Percentiles rank a stretch among this genome's conserved stretches.
Evolutionary conservation across 139 green algal species (phyloP).

Genomic region (Chlamydomonas sp.): DNA sequence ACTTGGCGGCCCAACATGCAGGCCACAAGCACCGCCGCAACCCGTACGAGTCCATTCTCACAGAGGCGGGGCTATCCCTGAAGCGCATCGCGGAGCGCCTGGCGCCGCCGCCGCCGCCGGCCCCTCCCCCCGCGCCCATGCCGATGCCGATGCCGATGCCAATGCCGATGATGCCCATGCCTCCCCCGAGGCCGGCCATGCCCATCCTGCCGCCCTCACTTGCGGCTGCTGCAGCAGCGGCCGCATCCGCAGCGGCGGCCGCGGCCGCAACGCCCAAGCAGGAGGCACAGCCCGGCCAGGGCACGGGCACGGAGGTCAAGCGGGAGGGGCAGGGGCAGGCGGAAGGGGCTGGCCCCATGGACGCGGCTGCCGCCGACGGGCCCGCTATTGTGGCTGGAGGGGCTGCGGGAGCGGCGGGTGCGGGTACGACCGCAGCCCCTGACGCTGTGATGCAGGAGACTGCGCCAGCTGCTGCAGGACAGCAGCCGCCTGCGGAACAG

Average conservation of each 20-base stretch:
- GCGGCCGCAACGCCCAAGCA: neutral
- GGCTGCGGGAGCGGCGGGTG: too few species aligned
- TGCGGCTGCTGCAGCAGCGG: neutral
- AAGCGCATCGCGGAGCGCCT: slow-evolving; percentile 55
- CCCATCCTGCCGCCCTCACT: neutral
- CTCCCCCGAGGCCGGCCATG: neutral
- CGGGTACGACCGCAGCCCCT: too few species aligned
- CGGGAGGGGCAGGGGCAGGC: too few species aligned
- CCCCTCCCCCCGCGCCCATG: neutral
- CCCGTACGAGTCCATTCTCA: slow-evolving; percentile 87
- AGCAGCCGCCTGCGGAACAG: too few species aligned
- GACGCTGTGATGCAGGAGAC: too few species aligned
- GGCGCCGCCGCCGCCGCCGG: slow-evolving; percentile 13
- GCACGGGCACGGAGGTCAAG: too few species aligned
- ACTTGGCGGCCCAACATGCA: slow-evolving; percentile 46
- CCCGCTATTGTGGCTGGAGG: too few species aligned
- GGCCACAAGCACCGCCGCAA: slow-evolving; percentile 66
- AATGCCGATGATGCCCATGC: neutral
- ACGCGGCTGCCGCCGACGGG: too few species aligned
- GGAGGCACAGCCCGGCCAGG: too few species aligned
- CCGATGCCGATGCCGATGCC: neutral
- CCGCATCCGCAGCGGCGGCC: neutral
- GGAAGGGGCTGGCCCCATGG: too few species aligned
- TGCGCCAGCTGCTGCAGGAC: too few species aligned
- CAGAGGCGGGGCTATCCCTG: slow-evolving; percentile 68